phyloP scores from a whole-genome alignment of 306 rosid species.

The Arachis stenosperma region DNA sequence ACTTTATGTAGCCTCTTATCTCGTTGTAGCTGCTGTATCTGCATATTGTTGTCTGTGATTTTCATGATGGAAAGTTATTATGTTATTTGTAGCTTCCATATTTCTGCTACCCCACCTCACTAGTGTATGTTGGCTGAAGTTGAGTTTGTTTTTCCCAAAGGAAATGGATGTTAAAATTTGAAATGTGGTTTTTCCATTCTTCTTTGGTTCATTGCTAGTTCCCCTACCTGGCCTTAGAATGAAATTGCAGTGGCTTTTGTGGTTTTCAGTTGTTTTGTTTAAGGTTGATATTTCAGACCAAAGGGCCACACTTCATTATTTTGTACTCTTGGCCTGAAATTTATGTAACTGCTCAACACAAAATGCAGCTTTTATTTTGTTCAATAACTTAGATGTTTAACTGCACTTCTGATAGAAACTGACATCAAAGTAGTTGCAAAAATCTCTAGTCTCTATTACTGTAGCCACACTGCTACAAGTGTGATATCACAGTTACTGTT shows the following conservation, averaged over 20 bases:
- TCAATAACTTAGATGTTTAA: not conserved
- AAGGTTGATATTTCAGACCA: not conserved
- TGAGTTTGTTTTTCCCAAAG: conserved; percentile 21
- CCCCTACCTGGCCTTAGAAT: conserved; percentile 4
- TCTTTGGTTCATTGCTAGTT: conserved; percentile 10
- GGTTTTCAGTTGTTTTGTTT: conserved; percentile 14
- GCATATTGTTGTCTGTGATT: not conserved
- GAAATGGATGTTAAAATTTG: not conserved
- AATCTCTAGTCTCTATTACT: not conserved
- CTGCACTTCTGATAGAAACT: not conserved
- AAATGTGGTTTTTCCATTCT: conserved; percentile 18
- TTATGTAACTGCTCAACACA: not conserved
- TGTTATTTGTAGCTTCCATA: conserved; percentile 3
- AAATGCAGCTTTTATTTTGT: not conserved
- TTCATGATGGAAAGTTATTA: not conserved
- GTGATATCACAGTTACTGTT: not conserved
- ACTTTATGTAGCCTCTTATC: conserved; percentile 24
- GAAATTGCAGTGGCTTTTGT: conserved; percentile 4
- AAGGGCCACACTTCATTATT: not conserved
- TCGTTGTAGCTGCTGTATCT: conserved; percentile 19
- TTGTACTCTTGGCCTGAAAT: not conserved
- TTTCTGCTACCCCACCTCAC: not conserved
- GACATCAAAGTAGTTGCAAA: not conserved
- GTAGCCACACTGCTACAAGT: not conserved
- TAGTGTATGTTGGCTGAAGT: not conserved